Percentiles rank a stretch among this genome's conserved stretches.
phyloP scores from a whole-genome alignment of 1,139 yeast species.

The Suhomyces wounanorum region DNA sequence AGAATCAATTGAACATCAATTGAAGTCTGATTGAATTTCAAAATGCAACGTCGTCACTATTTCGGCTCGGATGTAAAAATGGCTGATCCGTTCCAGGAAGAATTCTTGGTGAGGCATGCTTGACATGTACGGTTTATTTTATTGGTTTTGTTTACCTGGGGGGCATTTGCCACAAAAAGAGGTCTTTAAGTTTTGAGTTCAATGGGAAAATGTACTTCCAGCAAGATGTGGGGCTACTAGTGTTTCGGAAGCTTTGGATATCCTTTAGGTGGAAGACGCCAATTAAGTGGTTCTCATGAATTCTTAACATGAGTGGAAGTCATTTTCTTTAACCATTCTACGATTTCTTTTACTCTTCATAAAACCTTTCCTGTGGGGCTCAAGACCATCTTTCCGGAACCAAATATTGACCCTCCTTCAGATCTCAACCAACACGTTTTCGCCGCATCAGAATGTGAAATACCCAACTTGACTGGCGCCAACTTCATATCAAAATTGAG shows the following conservation, averaged over 20 bases:
- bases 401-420: constrained; percentile 1
- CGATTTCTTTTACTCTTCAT: constrained; percentile 10
- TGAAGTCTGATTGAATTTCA: neutral
- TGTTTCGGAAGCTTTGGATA: constrained; percentile 1
- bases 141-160: constrained; percentile 12
- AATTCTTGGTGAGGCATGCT: neutral
- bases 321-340: constrained; percentile 1
- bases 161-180: constrained; percentile 5
- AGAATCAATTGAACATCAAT: neutral
- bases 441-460: neutral
- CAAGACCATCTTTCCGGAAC: neutral
- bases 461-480: neutral
- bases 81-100: neutral
- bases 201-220: constrained; percentile 4
- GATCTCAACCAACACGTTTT: neutral
- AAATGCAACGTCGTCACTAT: constrained; percentile 6
- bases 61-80: constrained; percentile 4
- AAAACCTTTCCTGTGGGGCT: constrained; percentile 12
- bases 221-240: constrained; percentile 9
- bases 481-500: neutral
- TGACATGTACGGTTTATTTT: constrained; percentile 9
- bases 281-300: constrained; percentile 4
- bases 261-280: constrained; percentile 2
- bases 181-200: constrained; percentile 8
- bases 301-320: constrained; percentile 10